Base-by-base conservation (phyloP, 108 stramenopile genomes). In the Poteriospumella lacustris region DNA sequence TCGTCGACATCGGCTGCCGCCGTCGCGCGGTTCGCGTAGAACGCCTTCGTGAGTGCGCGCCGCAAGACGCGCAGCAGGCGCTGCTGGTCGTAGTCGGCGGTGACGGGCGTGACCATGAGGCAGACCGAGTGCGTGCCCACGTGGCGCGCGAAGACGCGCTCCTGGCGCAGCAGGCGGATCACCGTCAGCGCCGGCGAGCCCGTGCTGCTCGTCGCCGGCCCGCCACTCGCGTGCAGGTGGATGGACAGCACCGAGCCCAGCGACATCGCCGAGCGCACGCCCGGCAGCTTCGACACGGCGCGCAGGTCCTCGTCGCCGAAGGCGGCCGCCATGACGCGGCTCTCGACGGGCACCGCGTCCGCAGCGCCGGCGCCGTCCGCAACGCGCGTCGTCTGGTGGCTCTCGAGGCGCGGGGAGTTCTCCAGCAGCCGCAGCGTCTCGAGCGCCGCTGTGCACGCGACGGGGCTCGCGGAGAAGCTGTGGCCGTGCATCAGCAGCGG, bases 401-500 rank as follows among this genome's bases (percentile, higher is more conserved):
- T 43, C 24, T n/a, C 42, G 40, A 9, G 12, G 15, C 42, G 29
- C 24, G 31, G 28, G 44, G 12, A 72, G 29, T n/a, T n/a, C 44
- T 43, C 24, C 42, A 72, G 41, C 29, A 43, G 44, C 42, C 43
- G n/a, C 24, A 81, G n/a, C 42, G 43, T 33, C 39, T 81, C 76
- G 67, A 83, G 73, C n/a, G 81, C 82, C 3, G 81, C 82, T 24
- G 81, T 78, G 42, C 82, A 83, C n/a, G 78, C 82, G 24, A 81
- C 69, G 1, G 82, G 82, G 44, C 80, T 76, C 28, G 82, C 82
- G 3, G 82, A 79, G 78, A 80, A 83, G 29, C 79, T 79, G 73
- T 83, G 82, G 3, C 82, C 82, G 68, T 83, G 82, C 28, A 83
- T 67, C 15, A 83, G 80, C 19, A 59, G 67, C n/a, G 77, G 78